These are phyloP conservation scores for Amanita exitialis DNA, from an alignment of 768 basidiomycete species.

Conservation along the genomic window DNA sequence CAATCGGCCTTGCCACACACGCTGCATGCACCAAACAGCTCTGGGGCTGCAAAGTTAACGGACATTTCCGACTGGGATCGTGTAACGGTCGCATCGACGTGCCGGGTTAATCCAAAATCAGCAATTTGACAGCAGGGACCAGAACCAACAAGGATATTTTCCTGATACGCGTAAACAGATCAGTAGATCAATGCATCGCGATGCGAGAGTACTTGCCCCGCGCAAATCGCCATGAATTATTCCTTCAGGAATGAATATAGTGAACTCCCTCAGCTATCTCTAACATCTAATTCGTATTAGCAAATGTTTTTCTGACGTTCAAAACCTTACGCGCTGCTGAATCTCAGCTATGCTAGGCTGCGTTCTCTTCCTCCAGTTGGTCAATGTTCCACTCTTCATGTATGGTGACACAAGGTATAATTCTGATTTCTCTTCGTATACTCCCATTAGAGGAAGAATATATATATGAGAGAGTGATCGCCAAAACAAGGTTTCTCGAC, in stretches of 20 bases:
- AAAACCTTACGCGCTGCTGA: neutral
- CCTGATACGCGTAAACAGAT: neutral
- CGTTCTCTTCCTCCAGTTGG: neutral
- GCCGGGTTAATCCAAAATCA: constrained; percentile 1
- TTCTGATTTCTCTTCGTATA: neutral
- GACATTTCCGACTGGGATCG: neutral
- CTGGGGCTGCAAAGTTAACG: neutral
- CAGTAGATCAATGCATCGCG: neutral
- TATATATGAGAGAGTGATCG: neutral
- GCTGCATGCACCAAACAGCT: neutral
- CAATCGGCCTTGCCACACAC: neutral
- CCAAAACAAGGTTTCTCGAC: neutral
- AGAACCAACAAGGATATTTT: neutral
- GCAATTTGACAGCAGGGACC: neutral
- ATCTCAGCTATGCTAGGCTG: neutral
- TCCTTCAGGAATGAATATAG: constrained; percentile 4
- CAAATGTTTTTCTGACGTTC: neutral
- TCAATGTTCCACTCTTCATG: constrained; percentile 2
- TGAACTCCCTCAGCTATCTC: neutral
- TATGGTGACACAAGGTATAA: neutral
- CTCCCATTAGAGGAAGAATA: neutral
- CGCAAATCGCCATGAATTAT: neutral
- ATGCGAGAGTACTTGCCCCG: neutral
- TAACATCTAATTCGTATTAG: neutral
- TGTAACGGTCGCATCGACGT: neutral